These are phyloP conservation scores for Saraca asoca DNA, from an alignment of 331 rosid genomes.

Conservation along the genomic window DNA sequence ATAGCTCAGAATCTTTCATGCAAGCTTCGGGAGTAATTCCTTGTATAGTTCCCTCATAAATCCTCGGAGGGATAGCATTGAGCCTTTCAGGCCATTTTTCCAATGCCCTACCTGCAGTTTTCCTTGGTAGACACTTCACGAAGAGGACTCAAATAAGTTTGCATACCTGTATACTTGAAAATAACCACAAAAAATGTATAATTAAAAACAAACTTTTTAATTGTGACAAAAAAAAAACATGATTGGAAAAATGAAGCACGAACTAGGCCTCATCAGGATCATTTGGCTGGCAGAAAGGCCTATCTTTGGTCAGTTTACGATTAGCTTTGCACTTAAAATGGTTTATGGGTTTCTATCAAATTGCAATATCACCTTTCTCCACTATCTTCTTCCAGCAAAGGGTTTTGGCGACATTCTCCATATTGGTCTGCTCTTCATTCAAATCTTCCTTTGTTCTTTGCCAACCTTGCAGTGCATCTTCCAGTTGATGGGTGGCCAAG, in stretches of 20 bases:
- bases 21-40: conserved; percentile 50
- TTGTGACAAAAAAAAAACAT: background rate
- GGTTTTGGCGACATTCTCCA: conserved; percentile 67
- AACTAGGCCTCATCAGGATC: conserved; percentile 70
- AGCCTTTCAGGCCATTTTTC: conserved; percentile 72
- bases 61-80: conserved; percentile 70
- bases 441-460: conserved; percentile 71
- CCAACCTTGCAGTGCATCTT: conserved; percentile 74
- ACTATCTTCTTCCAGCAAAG: conserved; percentile 72
- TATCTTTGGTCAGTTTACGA: conserved; percentile 31
- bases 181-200: background rate
- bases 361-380: conserved; percentile 71
- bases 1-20: conserved; percentile 50
- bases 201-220: background rate
- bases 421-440: conserved; percentile 58
- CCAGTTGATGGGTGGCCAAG: conserved; percentile 80
- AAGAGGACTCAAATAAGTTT: conserved; percentile 63
- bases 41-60: conserved; percentile 54
- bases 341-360: conserved; percentile 77
- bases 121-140: conserved; percentile 61
- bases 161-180: conserved; percentile 75
- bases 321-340: conserved; percentile 60
- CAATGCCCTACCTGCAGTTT: conserved; percentile 70
- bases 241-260: conserved; percentile 24
- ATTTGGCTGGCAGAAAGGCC: conserved; percentile 52